Evolutionary conservation across 2,329 filamentous ascomycete species (phyloP).

Genomic region (Immersiporthe knoxdaviesiana): DNA sequence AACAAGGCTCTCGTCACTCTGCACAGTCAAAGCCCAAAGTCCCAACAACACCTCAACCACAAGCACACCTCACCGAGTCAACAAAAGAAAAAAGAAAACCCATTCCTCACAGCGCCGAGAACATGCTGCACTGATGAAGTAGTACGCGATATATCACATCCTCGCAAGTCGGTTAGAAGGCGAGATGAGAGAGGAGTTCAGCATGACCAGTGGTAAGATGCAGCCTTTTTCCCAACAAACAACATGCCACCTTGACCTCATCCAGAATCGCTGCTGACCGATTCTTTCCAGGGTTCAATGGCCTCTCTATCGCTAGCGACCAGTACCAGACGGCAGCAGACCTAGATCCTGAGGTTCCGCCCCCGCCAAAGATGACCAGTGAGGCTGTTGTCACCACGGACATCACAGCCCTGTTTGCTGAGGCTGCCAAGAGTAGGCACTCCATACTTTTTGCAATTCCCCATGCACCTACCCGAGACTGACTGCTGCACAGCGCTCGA

Average conservation of each 20-base stretch:
- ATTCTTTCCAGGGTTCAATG: slow-evolving; percentile 43
- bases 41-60: not conserved
- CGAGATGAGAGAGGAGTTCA: slow-evolving; percentile 24
- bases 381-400: slow-evolving; percentile 60
- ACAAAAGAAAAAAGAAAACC: not conserved
- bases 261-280: not conserved
- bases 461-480: not conserved
- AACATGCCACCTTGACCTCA: slow-evolving; percentile 22
- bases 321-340: slow-evolving; percentile 34
- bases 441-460: not conserved
- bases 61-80: slow-evolving; percentile 7
- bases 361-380: slow-evolving; percentile 46
- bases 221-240: slow-evolving; percentile 14
- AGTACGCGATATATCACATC: not conserved
- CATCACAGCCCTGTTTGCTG: slow-evolving; percentile 59
- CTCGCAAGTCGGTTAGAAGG: slow-evolving; percentile 5
- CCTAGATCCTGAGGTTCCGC: slow-evolving; percentile 33
- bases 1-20: not conserved
- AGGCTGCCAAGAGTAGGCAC: slow-evolving; percentile 56
- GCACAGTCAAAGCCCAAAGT: slow-evolving; percentile 2
- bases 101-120: not conserved
- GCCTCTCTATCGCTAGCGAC: slow-evolving; percentile 42
- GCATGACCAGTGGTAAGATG: slow-evolving; percentile 24
- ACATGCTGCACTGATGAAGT: slow-evolving; percentile 19
- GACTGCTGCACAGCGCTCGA: slow-evolving; percentile 61